These are phyloP conservation scores for Plenodomus biglobosus DNA, from an alignment of 2,329 filamentous ascomycete species.

Conservation along the genomic window DNA sequence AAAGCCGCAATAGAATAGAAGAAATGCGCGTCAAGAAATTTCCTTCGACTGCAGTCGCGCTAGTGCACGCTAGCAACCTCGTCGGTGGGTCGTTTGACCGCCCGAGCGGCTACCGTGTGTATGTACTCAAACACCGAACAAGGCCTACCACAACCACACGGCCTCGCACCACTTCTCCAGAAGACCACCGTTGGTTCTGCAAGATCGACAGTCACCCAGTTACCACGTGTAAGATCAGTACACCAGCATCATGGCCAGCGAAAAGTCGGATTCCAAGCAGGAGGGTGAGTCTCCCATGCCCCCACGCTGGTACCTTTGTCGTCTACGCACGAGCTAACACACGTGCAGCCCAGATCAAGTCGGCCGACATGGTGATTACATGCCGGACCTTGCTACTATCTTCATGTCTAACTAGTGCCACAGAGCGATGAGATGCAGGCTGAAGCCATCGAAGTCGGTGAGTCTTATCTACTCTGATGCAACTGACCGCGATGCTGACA, in stretches of 20 bases:
- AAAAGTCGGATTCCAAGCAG: conserved; percentile 66
- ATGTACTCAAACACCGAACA: conserved; percentile 17
- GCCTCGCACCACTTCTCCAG: conserved; percentile 11
- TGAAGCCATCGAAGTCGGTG: conserved; percentile 94
- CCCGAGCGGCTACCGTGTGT: conserved; percentile 12
- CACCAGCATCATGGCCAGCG: conserved; percentile 41
- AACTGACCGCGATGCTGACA: conserved; percentile 26
- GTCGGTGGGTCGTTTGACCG: conserved; percentile 6
- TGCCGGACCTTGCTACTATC: background rate
- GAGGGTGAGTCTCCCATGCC: conserved; percentile 51
- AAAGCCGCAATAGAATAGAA: background rate
- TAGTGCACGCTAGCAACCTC: conserved; percentile 6
- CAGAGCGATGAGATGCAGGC: conserved; percentile 97
- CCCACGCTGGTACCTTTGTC: conserved; percentile 9
- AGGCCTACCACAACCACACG: conserved; percentile 18
- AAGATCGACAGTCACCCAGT: conserved; percentile 1
- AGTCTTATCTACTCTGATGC: conserved; percentile 39
- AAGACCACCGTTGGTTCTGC: conserved; percentile 4
- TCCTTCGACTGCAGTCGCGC: conserved; percentile 6
- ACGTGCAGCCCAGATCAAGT: conserved; percentile 86
- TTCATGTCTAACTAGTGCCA: conserved; percentile 18
- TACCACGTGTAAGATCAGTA: conserved; percentile 1
- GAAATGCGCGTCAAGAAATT: conserved; percentile 14
- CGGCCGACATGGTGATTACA: conserved; percentile 88
- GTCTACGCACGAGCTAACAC: conserved; percentile 28